These are phyloP conservation scores for Tetrastigma voinierianum DNA, from an alignment of 164 flowering plant species.

Conservation along the genomic window DNA sequence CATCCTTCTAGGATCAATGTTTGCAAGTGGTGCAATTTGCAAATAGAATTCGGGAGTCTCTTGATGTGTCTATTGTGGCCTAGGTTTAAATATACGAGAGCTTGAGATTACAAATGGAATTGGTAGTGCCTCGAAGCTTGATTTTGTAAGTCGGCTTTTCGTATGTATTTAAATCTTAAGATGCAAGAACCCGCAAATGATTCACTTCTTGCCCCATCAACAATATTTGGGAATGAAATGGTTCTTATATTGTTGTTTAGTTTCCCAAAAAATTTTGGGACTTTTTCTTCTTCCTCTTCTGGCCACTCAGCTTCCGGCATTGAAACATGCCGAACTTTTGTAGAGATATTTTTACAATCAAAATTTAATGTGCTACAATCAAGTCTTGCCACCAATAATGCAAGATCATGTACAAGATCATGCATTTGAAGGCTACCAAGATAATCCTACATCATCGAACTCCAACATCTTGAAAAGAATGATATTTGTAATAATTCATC, in stretches of 20 bases:
- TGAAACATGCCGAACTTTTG: not conserved
- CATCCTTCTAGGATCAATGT: not conserved
- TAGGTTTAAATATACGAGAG: not conserved
- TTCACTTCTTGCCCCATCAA: too few relatives aligned
- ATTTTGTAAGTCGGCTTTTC: not conserved
- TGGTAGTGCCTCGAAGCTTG: not conserved
- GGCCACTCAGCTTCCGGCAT: too few relatives aligned
- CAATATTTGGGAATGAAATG: too few relatives aligned
- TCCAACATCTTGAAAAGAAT: not conserved
- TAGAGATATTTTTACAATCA: not conserved
- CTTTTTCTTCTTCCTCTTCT: too few relatives aligned
- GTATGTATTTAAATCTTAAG: too few relatives aligned
- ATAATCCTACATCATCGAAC: rapidly evolving
- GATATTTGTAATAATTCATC: not conserved
- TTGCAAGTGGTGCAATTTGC: not conserved
- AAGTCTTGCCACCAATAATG: not conserved
- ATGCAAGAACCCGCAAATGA: not conserved
- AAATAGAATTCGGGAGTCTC: not conserved
- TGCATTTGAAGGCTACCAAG: not conserved
- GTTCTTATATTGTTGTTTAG: too few relatives aligned
- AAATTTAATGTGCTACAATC: not conserved
- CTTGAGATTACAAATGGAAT: not conserved
- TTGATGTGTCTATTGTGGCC: not conserved
- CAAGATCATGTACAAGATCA: not conserved
- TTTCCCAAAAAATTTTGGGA: too few relatives aligned